These are phyloP conservation scores for Vinca major DNA, from an alignment of 305 asterid genomes.

Conservation along the genomic window DNA sequence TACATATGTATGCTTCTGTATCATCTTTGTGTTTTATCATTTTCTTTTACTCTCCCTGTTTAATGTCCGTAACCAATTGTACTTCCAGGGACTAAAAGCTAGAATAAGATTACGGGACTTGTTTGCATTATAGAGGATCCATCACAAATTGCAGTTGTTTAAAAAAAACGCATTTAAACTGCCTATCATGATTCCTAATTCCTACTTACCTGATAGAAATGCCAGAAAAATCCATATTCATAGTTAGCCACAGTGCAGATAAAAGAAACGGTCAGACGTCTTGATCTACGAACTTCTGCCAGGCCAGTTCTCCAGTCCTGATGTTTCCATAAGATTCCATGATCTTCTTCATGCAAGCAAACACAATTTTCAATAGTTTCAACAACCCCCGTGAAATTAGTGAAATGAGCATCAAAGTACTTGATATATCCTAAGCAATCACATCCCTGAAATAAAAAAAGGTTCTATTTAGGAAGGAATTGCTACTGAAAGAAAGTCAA, in stretches of 20 bases:
- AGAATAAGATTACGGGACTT: neutral
- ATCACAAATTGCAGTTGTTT: neutral
- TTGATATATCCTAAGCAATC: constrained; percentile 86
- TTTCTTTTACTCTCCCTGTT: neutral
- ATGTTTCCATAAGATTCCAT: constrained; percentile 98
- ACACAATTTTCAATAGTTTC: constrained; percentile 91
- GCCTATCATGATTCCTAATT: neutral
- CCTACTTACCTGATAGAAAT: constrained; percentile 75
- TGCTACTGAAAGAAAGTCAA: constrained; percentile 10
- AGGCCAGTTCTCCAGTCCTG: constrained; percentile 97
- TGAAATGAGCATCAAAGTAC: constrained; percentile 87
- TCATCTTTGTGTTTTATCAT: neutral
- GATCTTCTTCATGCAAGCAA: constrained; percentile 93
- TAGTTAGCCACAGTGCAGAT: constrained; percentile 95
- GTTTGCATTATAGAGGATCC: neutral
- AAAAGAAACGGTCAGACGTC: constrained; percentile 88
- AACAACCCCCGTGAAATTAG: constrained; percentile 93
- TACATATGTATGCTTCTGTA: neutral
- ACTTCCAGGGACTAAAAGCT: neutral
- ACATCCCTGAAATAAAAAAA: constrained; percentile 61
- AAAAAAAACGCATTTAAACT: neutral
- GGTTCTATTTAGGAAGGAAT: constrained; percentile 9
- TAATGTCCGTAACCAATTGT: neutral
- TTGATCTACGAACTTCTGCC: constrained; percentile 89
- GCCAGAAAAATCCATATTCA: constrained; percentile 97